Percentiles rank a stretch among this genome's conserved stretches.
These are phyloP conservation scores for Solanum ossicruentum DNA, from an alignment of 257 asterid genomes.

Conservation along the genomic window DNA sequence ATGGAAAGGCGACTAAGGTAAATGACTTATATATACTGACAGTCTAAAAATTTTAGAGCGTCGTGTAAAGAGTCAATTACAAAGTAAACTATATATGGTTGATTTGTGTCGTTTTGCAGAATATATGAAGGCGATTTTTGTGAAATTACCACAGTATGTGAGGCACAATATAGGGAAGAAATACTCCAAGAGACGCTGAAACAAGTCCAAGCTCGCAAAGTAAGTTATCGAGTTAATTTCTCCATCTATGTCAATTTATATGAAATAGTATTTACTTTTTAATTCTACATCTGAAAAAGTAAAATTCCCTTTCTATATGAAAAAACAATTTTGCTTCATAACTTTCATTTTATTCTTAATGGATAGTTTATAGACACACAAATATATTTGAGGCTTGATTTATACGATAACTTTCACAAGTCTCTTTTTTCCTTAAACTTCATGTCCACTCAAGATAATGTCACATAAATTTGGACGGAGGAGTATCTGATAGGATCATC, in stretches of 20 bases:
- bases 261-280: background rate
- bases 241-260: background rate
- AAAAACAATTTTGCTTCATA: background rate
- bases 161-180: slow-evolving; percentile 73
- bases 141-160: slow-evolving; percentile 42
- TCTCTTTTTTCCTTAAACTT: background rate
- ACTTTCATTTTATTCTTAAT: background rate
- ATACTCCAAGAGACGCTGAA: slow-evolving; percentile 60
- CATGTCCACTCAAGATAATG: background rate
- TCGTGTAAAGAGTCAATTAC: background rate
- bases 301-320: no score
- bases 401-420: background rate
- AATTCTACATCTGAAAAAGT: background rate
- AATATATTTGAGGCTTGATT: background rate
- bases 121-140: slow-evolving; percentile 55
- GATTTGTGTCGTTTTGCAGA: slow-evolving; percentile 10
- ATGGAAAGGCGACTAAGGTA: slow-evolving; percentile 65
- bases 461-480: background rate
- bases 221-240: background rate
- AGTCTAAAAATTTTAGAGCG: background rate
- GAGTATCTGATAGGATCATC: background rate
- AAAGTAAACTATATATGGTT: background rate
- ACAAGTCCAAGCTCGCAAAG: slow-evolving; percentile 55
- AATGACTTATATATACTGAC: background rate
- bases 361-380: background rate